phyloP scores from a whole-genome alignment of 2,329 filamentous ascomycete species.

The Dryadomyces quercivorus region DNA sequence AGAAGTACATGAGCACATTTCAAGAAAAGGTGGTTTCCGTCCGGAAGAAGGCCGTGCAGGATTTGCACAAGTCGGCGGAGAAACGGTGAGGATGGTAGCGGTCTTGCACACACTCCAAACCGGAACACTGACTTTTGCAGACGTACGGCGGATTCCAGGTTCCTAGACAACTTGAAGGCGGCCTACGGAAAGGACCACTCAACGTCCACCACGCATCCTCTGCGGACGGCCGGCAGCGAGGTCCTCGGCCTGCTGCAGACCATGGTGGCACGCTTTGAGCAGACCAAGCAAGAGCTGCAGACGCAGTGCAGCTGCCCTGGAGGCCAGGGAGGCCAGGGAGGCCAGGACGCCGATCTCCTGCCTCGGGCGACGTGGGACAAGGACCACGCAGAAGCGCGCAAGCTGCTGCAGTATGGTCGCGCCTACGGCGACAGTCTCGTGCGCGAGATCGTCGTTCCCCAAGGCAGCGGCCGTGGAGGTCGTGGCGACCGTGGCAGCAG shows the following conservation, averaged over 20 bases:
- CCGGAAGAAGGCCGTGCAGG: conserved; percentile 3
- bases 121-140: background rate
- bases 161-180: background rate
- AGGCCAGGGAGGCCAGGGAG: background rate
- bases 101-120: background rate
- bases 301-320: background rate
- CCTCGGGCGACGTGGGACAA: conserved; percentile 7
- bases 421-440: conserved; percentile 12
- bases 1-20: conserved; percentile 8
- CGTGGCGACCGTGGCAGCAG: background rate
- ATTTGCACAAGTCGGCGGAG: conserved; percentile 1
- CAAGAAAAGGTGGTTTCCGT: conserved; percentile 2
- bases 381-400: conserved; percentile 9
- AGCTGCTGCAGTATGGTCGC: conserved; percentile 12
- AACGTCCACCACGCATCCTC: background rate
- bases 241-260: conserved; percentile 6
- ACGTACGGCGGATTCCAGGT: background rate
- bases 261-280: conserved; percentile 7
- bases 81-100: background rate
- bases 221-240: conserved; percentile 6
- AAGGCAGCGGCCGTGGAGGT: background rate
- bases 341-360: background rate
- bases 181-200: background rate
- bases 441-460: conserved; percentile 10
- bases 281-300: conserved; percentile 4